Evolutionary conservation across 306 rosid species (phyloP).

Genomic region (Fragaria ananassa): DNA sequence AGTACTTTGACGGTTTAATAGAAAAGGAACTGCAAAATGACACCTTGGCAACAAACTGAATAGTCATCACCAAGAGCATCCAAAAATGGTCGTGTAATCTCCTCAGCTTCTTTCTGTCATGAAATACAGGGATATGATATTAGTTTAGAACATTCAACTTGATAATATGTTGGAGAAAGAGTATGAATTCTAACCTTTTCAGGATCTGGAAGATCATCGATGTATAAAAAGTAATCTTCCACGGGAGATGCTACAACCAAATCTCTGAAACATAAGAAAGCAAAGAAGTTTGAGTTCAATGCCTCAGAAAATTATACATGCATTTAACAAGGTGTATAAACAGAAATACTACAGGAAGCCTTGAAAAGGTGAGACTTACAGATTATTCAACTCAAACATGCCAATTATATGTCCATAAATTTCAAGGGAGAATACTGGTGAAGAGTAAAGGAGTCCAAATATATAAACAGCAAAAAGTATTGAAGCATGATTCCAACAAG

Average conservation of each 20-base stretch:
- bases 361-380: conserved; percentile 46
- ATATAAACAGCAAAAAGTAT: conserved; percentile 18
- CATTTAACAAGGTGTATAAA: background rate
- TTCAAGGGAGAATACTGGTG: conserved; percentile 84
- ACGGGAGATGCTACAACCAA: conserved; percentile 93
- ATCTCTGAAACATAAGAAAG: conserved; percentile 60
- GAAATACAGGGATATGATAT: conserved; percentile 16
- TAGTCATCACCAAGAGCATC: conserved; percentile 90
- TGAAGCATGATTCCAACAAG: conserved; percentile 21
- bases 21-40: conserved; percentile 12
- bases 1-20: conserved; percentile 8
- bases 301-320: background rate
- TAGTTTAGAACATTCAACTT: conserved; percentile 1
- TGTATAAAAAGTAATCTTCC: conserved; percentile 87
- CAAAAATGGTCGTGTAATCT: conserved; percentile 66
- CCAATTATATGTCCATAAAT: conserved; percentile 89
- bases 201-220: conserved; percentile 61
- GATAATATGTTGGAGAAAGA: conserved; percentile 8
- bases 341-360: background rate
- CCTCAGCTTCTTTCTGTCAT: conserved; percentile 73
- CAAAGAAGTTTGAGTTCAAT: conserved; percentile 11
- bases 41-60: conserved; percentile 82
- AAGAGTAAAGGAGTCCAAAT: conserved; percentile 52
- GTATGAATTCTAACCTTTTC: conserved; percentile 54
- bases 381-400: conserved; percentile 97